These are phyloP conservation scores for Amesomyces nigricolor DNA, from an alignment of 2,329 filamentous ascomycete species.

Conservation along the genomic window DNA sequence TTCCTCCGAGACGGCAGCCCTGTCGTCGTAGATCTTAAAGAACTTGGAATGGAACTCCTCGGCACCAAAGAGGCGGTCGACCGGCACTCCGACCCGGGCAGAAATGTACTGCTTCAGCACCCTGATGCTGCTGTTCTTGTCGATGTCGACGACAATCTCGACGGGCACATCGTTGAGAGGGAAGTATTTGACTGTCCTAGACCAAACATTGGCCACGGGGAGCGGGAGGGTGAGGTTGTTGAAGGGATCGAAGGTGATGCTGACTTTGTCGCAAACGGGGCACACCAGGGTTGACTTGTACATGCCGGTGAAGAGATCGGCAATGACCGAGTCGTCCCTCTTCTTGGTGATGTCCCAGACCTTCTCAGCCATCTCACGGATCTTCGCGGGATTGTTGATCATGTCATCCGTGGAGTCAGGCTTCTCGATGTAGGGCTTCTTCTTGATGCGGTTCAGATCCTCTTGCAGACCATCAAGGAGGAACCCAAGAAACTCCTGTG, in stretches of 20 bases:
- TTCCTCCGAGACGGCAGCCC: constrained; percentile 60
- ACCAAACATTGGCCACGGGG: constrained; percentile 80
- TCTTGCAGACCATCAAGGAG: constrained; percentile 91
- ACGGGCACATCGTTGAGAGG: constrained; percentile 68
- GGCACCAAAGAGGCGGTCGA: constrained; percentile 65
- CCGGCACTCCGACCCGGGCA: constrained; percentile 58
- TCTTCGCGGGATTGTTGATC: constrained; percentile 73
- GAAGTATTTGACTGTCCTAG: constrained; percentile 67
- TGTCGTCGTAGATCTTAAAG: constrained; percentile 79
- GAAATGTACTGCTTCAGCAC: constrained; percentile 65
- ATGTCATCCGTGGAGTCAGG: constrained; percentile 97
- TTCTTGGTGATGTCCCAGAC: constrained; percentile 90
- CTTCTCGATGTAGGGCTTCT: constrained; percentile 97
- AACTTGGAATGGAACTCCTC: constrained; percentile 82
- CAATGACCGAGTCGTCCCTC: constrained; percentile 90
- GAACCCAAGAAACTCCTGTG: constrained; percentile 94
- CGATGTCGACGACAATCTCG: constrained; percentile 69
- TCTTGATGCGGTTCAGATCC: constrained; percentile 85
- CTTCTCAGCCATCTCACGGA: constrained; percentile 77
- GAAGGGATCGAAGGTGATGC: constrained; percentile 98
- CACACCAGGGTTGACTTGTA: constrained; percentile 98
- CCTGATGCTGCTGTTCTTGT: constrained; percentile 67
- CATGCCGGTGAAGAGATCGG: constrained; percentile 92
- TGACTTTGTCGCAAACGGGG: constrained; percentile 86
- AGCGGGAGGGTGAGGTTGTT: constrained; percentile 89